Percentiles rank a stretch among this genome's conserved stretches.
These are phyloP conservation scores for Thuja plicata DNA, from an alignment of 83 land plant genomes.

Conservation along the genomic window DNA sequence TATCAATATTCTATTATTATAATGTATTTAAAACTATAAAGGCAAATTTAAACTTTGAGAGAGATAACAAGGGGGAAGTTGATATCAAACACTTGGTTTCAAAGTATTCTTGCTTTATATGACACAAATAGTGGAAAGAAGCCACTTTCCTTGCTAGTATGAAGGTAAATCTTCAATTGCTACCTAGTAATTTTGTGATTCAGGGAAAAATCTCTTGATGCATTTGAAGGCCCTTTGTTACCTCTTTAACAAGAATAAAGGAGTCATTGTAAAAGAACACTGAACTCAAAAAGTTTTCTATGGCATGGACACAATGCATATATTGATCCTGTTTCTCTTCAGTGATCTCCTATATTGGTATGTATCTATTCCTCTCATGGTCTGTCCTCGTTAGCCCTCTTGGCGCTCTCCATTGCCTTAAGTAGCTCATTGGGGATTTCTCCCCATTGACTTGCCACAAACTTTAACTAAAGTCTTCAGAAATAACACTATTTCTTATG, in stretches of 20 bases:
- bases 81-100: too few species aligned
- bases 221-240: neutral
- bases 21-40: too few species aligned
- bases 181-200: neutral
- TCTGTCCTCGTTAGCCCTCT: slow-evolving; percentile 30
- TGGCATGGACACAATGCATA: neutral
- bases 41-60: too few species aligned
- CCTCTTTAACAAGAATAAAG: neutral
- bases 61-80: too few species aligned
- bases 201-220: too few species aligned
- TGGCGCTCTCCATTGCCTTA: neutral
- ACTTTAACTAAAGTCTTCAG: neutral
- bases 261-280: neutral
- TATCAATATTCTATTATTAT: too few species aligned
- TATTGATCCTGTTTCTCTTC: neutral
- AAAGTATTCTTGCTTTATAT: too few species aligned
- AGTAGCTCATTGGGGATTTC: neutral
- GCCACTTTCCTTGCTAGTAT: too few species aligned
- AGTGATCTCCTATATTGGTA: too few species aligned
- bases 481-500: neutral
- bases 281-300: neutral
- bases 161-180: neutral
- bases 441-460: neutral
- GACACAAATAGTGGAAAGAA: too few species aligned
- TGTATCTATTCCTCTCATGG: neutral